Base-by-base conservation (phyloP, 768 basidiomycete genomes). In the Boletus insuetus region DNA sequence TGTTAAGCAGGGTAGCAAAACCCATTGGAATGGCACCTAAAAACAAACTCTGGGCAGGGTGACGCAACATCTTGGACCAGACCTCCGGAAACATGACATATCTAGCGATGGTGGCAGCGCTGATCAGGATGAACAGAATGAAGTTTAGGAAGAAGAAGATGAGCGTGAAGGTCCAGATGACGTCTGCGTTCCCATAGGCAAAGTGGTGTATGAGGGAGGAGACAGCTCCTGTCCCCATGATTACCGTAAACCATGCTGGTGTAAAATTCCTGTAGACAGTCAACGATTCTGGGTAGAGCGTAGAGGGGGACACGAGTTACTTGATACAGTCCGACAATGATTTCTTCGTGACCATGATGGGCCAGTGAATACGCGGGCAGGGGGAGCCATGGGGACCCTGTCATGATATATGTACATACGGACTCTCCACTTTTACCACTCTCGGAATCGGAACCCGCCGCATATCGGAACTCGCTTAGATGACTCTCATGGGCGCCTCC, bases 171-270 rank as follows among this genome's bases (percentile, higher is more conserved):
- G 70, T 61, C 48, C 69, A 68, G 51, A 77, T 65, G 49, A 66
- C 49, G 16, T 58, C 73, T 16, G 66, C 66, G 8, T 68, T 65
- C 26, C 76, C 69, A 51, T 79, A 80, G 17, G 79, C 77, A 42
- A 80, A 74, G 51, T 68, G 69, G 57, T 77, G 72, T 35, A 79
- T 57, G 29, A 80, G 64, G 46, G 74, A 63, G 13, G 74, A 73
- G 24, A 70, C 66, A 16, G 67, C 73, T 5, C 79, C 79, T 2
- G 79, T 79, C 49, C 78, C 78, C 78, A 79, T 79, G 29, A 75
- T 68, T 17, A 78, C 75, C 12, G 78, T 74, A 58, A 79, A 70
- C 78, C 78, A 79, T 54, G 75, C 73, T 37, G 76, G 77, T 7
- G 77, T 78, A 56, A 79, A 78, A 54, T 79, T 73, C 34, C 77